Conservation (phyloP, 192 early-diverging fungal species). For the Paraglomus occultum region DNA sequence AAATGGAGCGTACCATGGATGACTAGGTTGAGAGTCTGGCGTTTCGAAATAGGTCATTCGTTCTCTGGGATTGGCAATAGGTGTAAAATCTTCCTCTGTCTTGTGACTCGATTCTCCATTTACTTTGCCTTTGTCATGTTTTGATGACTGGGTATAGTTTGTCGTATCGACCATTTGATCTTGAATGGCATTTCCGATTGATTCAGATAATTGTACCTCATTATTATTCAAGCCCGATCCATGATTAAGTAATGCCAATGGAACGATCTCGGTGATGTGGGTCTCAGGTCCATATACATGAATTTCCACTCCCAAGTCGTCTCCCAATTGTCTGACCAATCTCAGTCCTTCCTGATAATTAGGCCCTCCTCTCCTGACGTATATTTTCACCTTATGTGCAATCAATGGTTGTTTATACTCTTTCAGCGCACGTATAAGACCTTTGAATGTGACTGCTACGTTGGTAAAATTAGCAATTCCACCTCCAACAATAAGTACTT, state of each 20-base stretch:
- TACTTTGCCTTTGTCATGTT: conserved; percentile 31
- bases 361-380: conserved; percentile 96
- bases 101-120: conserved; percentile 26
- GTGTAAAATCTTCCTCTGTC: conserved; percentile 29
- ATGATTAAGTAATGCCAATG: conserved; percentile 80
- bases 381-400: conserved; percentile 87
- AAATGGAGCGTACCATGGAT: conserved; percentile 60
- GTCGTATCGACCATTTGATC: conserved; percentile 54
- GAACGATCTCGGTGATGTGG: conserved; percentile 98
- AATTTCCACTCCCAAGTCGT: conserved; percentile 91
- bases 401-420: conserved; percentile 90
- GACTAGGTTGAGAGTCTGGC: conserved; percentile 10
- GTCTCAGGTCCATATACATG: conserved; percentile 97
- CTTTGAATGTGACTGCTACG: conserved; percentile 99
- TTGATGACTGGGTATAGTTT: conserved; percentile 21
- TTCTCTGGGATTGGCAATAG: conserved; percentile 43
- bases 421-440: conserved; percentile 90
- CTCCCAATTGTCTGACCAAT: conserved; percentile 89
- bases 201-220: conserved; percentile 39
- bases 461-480: conserved; percentile 99
- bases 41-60: conserved; percentile 63
- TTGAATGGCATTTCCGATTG: conserved; percentile 59
- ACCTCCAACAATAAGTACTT: conserved; percentile 97
- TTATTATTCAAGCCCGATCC: conserved; percentile 47
- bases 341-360: conserved; percentile 99